These are phyloP conservation scores for Ilyonectria sp. DNA, from an alignment of 2,329 filamentous ascomycete genomes.

Conservation along the genomic window DNA sequence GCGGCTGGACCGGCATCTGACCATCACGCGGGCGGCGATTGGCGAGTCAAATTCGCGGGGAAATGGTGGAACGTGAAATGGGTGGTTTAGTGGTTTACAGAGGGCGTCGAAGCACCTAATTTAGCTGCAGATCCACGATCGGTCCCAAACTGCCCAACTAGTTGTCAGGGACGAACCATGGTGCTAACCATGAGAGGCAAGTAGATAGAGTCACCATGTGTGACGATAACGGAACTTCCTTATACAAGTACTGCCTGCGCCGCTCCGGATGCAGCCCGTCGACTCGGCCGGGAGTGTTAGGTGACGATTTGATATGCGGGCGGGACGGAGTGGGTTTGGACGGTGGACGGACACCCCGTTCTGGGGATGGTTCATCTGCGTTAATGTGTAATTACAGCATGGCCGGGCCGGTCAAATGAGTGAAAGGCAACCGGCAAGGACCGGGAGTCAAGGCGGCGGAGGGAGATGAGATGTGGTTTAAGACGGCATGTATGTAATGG, in stretches of 20 bases:
- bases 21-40: constrained; percentile 39
- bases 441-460: constrained; percentile 6
- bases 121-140: constrained; percentile 12
- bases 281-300: background rate
- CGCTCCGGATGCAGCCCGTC: constrained; percentile 10
- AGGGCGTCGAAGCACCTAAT: constrained; percentile 1
- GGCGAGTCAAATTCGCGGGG: constrained; percentile 37
- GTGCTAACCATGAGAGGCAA: constrained; percentile 3
- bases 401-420: constrained; percentile 26
- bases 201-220: background rate
- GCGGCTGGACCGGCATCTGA: constrained; percentile 41
- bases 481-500: background rate
- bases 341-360: constrained; percentile 18
- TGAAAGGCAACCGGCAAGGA: constrained; percentile 14
- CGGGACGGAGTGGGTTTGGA: background rate
- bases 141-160: background rate
- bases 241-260: constrained; percentile 2
- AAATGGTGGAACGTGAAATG: background rate
- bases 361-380: constrained; percentile 18
- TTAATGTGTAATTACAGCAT: background rate
- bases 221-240: constrained; percentile 17
- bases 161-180: background rate
- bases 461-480: constrained; percentile 1
- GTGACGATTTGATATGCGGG: background rate
- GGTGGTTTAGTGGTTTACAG: background rate